phyloP scores from a whole-genome alignment of 1,284 basidiomycete genomes.

The Flammula alnicola region DNA sequence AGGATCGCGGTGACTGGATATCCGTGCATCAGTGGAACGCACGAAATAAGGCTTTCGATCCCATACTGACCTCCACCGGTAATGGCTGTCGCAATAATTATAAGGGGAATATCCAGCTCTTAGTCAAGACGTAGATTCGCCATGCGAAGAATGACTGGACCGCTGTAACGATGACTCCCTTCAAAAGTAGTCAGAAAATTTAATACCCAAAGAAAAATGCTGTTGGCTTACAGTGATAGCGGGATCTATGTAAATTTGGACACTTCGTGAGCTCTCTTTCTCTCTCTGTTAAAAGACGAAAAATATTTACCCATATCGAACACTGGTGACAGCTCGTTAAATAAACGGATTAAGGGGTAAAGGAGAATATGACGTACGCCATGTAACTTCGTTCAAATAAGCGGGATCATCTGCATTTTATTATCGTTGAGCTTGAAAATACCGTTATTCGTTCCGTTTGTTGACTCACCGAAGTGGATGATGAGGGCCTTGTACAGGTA shows the following conservation, averaged over 20 bases:
- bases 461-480: slow-evolving; percentile 27
- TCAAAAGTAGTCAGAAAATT: background rate
- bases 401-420: slow-evolving; percentile 20
- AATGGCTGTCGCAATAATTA: slow-evolving; percentile 22
- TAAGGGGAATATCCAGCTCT: slow-evolving; percentile 27
- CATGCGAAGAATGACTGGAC: slow-evolving; percentile 45
- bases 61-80: slow-evolving; percentile 21
- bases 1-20: slow-evolving; percentile 21
- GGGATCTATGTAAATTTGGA: slow-evolving; percentile 20
- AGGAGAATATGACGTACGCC: slow-evolving; percentile 17
- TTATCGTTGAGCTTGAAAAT: background rate
- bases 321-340: slow-evolving; percentile 14
- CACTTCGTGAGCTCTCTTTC: background rate
- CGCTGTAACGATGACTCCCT: slow-evolving; percentile 35
- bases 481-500: slow-evolving; percentile 38
- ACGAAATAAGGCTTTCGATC: background rate
- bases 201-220: background rate
- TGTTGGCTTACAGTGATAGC: slow-evolving; percentile 23
- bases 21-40: background rate
- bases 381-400: slow-evolving; percentile 20
- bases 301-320: slow-evolving; percentile 27
- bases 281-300: background rate
- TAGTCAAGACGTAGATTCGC: slow-evolving; percentile 33
- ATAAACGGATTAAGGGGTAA: background rate
- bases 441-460: background rate